Evolutionary conservation across 768 basidiomycete genomes (phyloP), one percentile per base, ranked within the genome.

Genomic region (Naganishia kalamii): DNA sequence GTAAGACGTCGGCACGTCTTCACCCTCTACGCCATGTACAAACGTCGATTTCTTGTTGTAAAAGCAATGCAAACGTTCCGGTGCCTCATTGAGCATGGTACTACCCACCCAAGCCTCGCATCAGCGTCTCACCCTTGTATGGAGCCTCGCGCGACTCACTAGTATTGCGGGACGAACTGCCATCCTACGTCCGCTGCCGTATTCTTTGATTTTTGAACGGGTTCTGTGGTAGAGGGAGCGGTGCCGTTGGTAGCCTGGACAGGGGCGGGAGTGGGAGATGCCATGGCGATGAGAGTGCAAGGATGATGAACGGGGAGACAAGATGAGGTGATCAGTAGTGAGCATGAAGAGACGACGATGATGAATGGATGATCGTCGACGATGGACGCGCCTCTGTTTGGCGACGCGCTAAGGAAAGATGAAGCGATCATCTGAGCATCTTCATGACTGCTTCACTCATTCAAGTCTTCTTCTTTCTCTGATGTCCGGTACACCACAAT

Each of bases 111-210:
- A 33, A 47, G 4, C 41, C 23, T 17, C 19, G 12, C 19, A 30
- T 3, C 33, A 25, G 15, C 6, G 25, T 51, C 25, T 13, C 11
- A 3, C 25, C 1, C 21, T 15, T 7, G n/a, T 57, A 8, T n/a
- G 27, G 4, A 30, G 17, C 25, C 11, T n/a, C 21, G 19, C 21
- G n/a, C 27, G 17, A 77, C 78, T 70, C 66, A 79, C 78, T 99
- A 99, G 82, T 98, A 98, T 81, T 99, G 93, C 52, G 92, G 91
- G 72, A 96, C 92, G 82, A 97, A 97, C 81, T 97, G 92, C 92
- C 92, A 97, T 81, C 93, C 92, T 77, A 97, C 93, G 82, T 96
- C 91, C 72, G 87, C 90, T 5, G 79, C 77, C 3, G 63, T 17
- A 29, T 40, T 51, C 37, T 52, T 54, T 17, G 63, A 25, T 21